A percentile compares a stretch with the other conserved stretches of the same genome.
phyloP scores from a whole-genome alignment of 176 grass and related monocot species.

The Bolboschoenus planiculmis region DNA sequence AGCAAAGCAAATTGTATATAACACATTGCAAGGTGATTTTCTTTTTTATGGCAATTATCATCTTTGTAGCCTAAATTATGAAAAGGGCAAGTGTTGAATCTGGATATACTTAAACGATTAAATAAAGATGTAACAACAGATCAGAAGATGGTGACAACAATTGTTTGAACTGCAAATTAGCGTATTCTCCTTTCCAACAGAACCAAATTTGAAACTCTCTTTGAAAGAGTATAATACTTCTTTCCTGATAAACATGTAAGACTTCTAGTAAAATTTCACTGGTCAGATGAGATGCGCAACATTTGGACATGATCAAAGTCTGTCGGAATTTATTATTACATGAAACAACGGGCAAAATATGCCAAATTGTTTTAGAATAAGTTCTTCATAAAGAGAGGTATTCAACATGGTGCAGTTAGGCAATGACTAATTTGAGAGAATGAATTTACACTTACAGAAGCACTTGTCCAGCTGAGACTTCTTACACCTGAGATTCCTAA shows the following conservation, averaged over 20 bases:
- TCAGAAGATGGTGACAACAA: not conserved
- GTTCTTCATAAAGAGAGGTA: not conserved
- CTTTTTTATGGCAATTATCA: not conserved
- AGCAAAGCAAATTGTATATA: not conserved
- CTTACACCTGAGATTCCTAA: not conserved
- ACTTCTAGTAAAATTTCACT: not conserved
- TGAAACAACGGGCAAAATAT: not conserved
- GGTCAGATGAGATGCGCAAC: not conserved
- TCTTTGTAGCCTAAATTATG: too few species aligned
- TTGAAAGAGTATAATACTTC: not conserved
- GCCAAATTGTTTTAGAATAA: not conserved
- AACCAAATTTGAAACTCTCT: slow-evolving; percentile 10
- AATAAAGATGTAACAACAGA: not conserved
- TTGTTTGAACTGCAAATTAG: not conserved
- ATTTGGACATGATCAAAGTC: not conserved
- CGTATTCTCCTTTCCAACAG: not conserved
- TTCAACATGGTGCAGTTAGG: too few species aligned
- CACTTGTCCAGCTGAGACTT: slow-evolving; percentile 14
- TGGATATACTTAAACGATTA: too few species aligned
- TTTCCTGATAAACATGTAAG: not conserved
- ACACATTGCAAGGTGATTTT: not conserved
- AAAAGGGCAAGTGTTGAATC: too few species aligned
- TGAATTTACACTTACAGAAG: not conserved
- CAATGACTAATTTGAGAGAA: not conserved
- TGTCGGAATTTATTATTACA: not conserved